Base-by-base conservation (phyloP, 306 rosid genomes). In the Abrus pulchellus region DNA sequence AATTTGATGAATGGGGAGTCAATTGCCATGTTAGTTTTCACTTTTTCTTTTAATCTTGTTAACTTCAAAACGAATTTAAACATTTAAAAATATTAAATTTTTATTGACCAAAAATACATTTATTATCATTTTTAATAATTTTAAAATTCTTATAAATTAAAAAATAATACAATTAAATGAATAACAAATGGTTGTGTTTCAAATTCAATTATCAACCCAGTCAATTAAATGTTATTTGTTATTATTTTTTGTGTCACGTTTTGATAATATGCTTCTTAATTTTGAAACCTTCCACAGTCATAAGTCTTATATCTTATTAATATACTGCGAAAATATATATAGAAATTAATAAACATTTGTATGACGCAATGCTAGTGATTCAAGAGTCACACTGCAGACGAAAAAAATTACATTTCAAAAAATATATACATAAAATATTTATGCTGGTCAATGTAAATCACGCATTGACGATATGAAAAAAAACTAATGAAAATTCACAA, bases 11-110 rank as follows among this genome's bases (percentile, higher is more conserved):
- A 78, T 30, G 38, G 29, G 1, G 27, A 78, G 6, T 10, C 29
- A 43, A 32, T 43, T 67, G 75, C 8, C 75, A 71, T 33, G 49
- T 54, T n/a, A 38, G n/a, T 14, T 47, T 61, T 60, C 71, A 13
- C 12, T 20, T 20, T 20, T 20, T 20, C 20, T 20, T 20, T 20
- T 20, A 20, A 20, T 20, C 20, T 20, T 20, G 20, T 20, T 20
- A 20, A 20, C 20, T 20, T 20, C 20, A 20, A 20, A 20, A 20
- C 20, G 20, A 20, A 20, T 36, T 36, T 36, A 36, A 2, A 36
- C 2, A 36, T 36, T 2, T 36, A 36, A 36, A 36, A 36, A 36
- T 36, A 36, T 36, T 36, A 2, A 36, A 36, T 36, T 36, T 36
- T 36, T 50, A 12, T 52, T 13, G 2, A 52, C 56, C 5, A 14